Evolutionary conservation across 176 grass and related monocot species (phyloP).

Genomic region (Melocanna baccifera): DNA sequence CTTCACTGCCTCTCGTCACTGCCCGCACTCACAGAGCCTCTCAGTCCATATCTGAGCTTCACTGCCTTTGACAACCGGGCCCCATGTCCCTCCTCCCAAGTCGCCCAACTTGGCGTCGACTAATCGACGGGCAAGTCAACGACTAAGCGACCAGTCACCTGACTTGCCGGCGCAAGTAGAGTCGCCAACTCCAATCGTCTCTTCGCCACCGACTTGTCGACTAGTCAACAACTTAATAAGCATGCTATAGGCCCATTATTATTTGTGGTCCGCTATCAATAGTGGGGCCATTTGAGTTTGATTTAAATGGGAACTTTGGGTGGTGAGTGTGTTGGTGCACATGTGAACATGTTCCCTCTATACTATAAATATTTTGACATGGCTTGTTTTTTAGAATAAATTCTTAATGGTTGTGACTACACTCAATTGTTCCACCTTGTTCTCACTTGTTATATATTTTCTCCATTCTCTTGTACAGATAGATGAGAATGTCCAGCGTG

Average conservation of each 20-base stretch:
- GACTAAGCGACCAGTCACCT: too few species aligned
- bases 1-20: too few species aligned
- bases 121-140: too few species aligned
- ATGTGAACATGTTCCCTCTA: neutral
- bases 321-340: neutral
- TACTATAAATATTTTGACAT: neutral
- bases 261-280: neutral
- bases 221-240: too few species aligned
- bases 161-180: too few species aligned
- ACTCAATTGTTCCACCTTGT: neutral
- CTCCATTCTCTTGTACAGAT: constrained; percentile 60
- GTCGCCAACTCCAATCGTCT: too few species aligned
- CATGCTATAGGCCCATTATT: neutral
- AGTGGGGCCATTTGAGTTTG: neutral
- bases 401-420: neutral
- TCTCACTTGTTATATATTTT: constrained; percentile 34
- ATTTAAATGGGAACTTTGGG: constrained; percentile 7
- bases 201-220: too few species aligned
- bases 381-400: neutral
- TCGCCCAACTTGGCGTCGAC: too few species aligned
- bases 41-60: too few species aligned
- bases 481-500: constrained; percentile 98
- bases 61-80: too few species aligned
- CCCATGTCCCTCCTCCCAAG: too few species aligned
- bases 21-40: too few species aligned